Percentiles rank a stretch among this genome's conserved stretches.
These are phyloP conservation scores for Danielia oregonensis DNA, from an alignment of 805 yeast genomes.

Conservation along the genomic window DNA sequence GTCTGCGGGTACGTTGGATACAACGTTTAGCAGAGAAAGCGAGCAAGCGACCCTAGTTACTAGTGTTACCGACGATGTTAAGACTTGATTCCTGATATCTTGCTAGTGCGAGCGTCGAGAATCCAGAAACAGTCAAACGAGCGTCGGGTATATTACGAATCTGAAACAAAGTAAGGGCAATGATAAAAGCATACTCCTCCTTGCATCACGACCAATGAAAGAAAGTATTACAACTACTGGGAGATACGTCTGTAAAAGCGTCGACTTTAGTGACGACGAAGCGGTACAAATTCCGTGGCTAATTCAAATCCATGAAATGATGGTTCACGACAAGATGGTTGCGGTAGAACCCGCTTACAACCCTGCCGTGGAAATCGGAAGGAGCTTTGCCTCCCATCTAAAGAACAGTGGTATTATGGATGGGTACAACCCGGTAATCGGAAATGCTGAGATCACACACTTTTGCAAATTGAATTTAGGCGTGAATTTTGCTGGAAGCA, in stretches of 20 bases:
- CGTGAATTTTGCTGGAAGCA: slow-evolving; percentile 4
- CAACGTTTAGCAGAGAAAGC: too few species aligned
- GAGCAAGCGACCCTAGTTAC: too few species aligned
- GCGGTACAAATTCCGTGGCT: slow-evolving; percentile 11
- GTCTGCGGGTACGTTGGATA: too few species aligned
- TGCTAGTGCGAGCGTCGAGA: too few species aligned
- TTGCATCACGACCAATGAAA: too few species aligned
- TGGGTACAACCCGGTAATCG: slow-evolving; percentile 6
- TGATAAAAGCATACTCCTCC: too few species aligned
- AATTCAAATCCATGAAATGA: slow-evolving; percentile 6
- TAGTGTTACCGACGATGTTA: too few species aligned
- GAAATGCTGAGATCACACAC: slow-evolving; percentile 1
- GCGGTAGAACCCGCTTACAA: slow-evolving; percentile 10
- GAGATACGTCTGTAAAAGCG: slow-evolving; percentile 3
- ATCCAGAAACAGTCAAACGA: too few species aligned
- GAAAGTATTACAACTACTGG: not conserved
- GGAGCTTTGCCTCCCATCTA: slow-evolving; percentile 13
- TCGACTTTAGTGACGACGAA: slow-evolving; percentile 8
- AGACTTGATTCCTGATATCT: too few species aligned
- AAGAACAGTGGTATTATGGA: slow-evolving; percentile 13
- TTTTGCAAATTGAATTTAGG: slow-evolving; percentile 9
- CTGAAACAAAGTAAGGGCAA: too few species aligned
- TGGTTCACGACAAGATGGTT: slow-evolving; percentile 8
- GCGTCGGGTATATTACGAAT: too few species aligned
- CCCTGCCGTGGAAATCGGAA: slow-evolving; percentile 11